Evolutionary conservation across 306 rosid genomes (phyloP).

Genomic region (Pterocarpus santalinus): DNA sequence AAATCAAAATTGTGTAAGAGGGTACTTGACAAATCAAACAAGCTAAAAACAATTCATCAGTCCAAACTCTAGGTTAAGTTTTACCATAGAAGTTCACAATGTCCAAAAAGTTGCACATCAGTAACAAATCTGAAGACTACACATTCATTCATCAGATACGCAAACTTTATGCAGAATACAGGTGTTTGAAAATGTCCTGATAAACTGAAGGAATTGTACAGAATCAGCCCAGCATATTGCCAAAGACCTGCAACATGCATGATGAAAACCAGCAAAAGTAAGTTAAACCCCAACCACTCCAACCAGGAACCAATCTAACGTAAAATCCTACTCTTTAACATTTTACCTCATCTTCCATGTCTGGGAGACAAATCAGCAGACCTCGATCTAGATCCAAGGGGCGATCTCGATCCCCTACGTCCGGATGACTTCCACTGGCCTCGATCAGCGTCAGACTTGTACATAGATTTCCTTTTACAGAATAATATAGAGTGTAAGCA

Average conservation of each 20-base stretch:
- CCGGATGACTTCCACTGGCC: slow-evolving; percentile 78
- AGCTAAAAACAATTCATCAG: slow-evolving; percentile 17
- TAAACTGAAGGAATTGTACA: slow-evolving; percentile 41
- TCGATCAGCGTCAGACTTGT: slow-evolving; percentile 65
- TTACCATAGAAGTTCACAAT: slow-evolving; percentile 16
- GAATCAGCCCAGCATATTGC: slow-evolving; percentile 33
- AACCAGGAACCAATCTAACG: neutral
- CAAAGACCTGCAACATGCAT: slow-evolving; percentile 45
- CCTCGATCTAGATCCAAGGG: slow-evolving; percentile 81
- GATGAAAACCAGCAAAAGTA: slow-evolving; percentile 38
- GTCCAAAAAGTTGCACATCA: slow-evolving; percentile 22
- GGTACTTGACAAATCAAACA: slow-evolving; percentile 19
- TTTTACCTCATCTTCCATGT: slow-evolving; percentile 68
- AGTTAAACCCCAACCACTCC: slow-evolving; percentile 2
- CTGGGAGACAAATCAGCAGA: slow-evolving; percentile 79
- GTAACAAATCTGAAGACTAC: slow-evolving; percentile 7
- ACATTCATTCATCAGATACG: slow-evolving; percentile 24
- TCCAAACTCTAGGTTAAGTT: neutral
- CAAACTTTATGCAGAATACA: slow-evolving; percentile 38
- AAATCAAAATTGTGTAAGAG: neutral
- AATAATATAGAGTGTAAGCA: slow-evolving; percentile 31
- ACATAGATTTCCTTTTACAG: slow-evolving; percentile 70
- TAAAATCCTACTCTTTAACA: slow-evolving; percentile 1
- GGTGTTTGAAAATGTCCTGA: slow-evolving; percentile 27
- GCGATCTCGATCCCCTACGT: slow-evolving; percentile 78